These are phyloP conservation scores for Aspergillus hiratsukae DNA, from an alignment of 2,329 filamentous ascomycete species.

Conservation along the genomic window DNA sequence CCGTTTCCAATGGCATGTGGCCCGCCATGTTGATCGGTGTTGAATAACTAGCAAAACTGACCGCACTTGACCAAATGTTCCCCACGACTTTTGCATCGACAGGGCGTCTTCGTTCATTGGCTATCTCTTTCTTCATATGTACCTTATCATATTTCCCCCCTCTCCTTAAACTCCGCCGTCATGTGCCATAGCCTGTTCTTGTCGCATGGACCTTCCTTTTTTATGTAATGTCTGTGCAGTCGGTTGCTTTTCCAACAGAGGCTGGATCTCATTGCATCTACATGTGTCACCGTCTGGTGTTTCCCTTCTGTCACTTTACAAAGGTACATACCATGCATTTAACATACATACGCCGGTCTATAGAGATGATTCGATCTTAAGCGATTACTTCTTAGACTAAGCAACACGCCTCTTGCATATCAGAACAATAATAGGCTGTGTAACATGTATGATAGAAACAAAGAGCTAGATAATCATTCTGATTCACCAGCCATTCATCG, in stretches of 20 bases:
- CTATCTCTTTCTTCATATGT: constrained; percentile 2
- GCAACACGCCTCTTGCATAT: background rate
- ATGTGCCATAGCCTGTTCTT: constrained; percentile 1
- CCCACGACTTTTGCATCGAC: constrained; percentile 20
- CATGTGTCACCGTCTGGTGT: background rate
- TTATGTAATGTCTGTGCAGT: background rate
- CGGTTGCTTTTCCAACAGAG: background rate
- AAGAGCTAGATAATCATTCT: background rate
- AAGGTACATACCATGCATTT: background rate
- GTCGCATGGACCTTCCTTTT: background rate
- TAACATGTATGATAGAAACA: background rate
- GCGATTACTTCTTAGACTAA: background rate
- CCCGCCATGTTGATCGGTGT: background rate
- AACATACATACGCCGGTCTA: background rate
- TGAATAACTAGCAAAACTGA: constrained; percentile 1
- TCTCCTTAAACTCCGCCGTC: constrained; percentile 1
- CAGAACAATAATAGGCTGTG: background rate
- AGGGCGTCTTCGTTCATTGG: constrained; percentile 18
- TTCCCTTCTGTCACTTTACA: background rate
- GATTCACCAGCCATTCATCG: background rate
- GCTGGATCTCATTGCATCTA: background rate
- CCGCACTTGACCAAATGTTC: constrained; percentile 8
- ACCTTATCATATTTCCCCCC: background rate
- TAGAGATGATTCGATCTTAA: background rate
- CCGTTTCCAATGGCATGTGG: background rate